Base-by-base conservation (phyloP, 2,329 filamentous ascomycete genomes). In the Simplicillium sp. region DNA sequence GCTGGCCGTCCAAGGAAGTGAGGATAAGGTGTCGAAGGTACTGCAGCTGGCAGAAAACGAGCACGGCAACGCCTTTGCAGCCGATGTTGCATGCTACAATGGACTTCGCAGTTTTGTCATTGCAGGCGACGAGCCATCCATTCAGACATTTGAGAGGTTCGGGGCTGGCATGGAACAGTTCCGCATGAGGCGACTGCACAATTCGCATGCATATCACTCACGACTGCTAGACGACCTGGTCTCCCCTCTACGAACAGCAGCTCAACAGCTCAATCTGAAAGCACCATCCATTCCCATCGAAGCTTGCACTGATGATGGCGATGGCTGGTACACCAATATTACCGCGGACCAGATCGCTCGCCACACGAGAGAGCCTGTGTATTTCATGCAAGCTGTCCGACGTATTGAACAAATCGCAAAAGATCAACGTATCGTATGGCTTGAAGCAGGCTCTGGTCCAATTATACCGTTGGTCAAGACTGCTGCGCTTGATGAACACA, bases 141-240 rank as follows among this genome's bases (percentile, higher is more conserved):
- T 70, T 6, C 53, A 64, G 4, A 47, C 44, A 0, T 44, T 59
- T 0, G 49, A 1, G 42, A n/a, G 17, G 29, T 25, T 8, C 8
- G 17, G 11, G 28, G 7, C 14, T 11, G 17, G 13, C 16, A 33
- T 5, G 12, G 33, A 7, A 6, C 36, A 29, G 17, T 8, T 60
- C 29, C 59, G 51, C 37, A 41, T 12, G 17, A 70, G 68, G 48
- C 48, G 49, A 4, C 59, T 74, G 0, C 56, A 63, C 11, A 64
- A 69, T 1, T 66, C 67, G 0, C 66, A 73, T 42, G 69, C 64
- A 0, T 73, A 70, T 46, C 70, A 73, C 46, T 72, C 62, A 0
- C 36, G 40, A 0, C 51, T 73, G 0, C 61, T 66, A 0, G 65
- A 71, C 0, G 36, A 43, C 0, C 37, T 71, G 1, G 38, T 59